phyloP scores from a whole-genome alignment of 1,284 basidiomycete genomes.

The Papiliotrema flavescens region DNA sequence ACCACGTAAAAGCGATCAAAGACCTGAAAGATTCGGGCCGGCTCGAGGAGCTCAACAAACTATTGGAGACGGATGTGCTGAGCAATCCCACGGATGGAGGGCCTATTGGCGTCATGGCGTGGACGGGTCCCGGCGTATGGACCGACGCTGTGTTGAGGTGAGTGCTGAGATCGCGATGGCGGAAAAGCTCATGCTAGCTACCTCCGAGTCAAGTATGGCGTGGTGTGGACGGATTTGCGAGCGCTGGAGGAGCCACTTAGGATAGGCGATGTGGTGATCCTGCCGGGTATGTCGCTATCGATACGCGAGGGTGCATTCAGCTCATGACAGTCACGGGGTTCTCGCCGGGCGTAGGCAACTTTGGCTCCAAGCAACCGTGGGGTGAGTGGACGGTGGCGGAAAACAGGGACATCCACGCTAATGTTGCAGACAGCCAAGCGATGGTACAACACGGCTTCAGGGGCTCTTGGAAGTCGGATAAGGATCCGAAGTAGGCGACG shows the following conservation, averaged over 20 bases:
- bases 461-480: constrained; percentile 32
- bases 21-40: constrained; percentile 21
- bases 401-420: too few species aligned
- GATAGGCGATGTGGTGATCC: constrained; percentile 46
- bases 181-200: constrained; percentile 24
- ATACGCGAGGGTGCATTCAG: not conserved
- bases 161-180: constrained; percentile 2
- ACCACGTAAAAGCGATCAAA: constrained; percentile 15
- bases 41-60: constrained; percentile 19
- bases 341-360: constrained; percentile 48
- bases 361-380: constrained; percentile 29
- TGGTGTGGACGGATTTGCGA: constrained; percentile 44
- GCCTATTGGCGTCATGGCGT: constrained; percentile 45
- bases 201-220: constrained; percentile 36
- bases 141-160: constrained; percentile 42
- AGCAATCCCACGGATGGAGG: constrained; percentile 35
- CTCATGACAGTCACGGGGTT: constrained; percentile 43
- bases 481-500: not conserved
- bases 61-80: constrained; percentile 24
- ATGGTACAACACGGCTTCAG: constrained; percentile 45
- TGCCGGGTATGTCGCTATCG: constrained; percentile 31
- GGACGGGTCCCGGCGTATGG: constrained; percentile 50
- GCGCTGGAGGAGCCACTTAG: constrained; percentile 37
- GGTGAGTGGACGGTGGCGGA: constrained; percentile 21
- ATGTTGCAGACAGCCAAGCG: constrained; percentile 32